These are phyloP conservation scores for Skeletonema marinoi DNA, from an alignment of 108 stramenopile species.

Conservation along the genomic window DNA sequence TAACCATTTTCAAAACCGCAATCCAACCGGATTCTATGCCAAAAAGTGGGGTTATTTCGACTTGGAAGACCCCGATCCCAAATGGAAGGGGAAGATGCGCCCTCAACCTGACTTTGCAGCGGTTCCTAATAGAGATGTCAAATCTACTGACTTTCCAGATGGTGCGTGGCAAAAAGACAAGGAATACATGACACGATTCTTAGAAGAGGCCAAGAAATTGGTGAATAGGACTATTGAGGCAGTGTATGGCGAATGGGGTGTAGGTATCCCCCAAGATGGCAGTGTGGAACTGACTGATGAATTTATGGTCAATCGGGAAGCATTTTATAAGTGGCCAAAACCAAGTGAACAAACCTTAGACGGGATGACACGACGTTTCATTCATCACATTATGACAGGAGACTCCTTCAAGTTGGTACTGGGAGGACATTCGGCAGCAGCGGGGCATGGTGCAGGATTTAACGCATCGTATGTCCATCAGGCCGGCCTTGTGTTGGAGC, in stretches of 20 bases:
- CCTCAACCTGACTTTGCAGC: slow-evolving; percentile 30
- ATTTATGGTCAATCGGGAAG: slow-evolving; percentile 1
- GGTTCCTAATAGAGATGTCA: slow-evolving; percentile 40
- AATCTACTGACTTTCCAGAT: slow-evolving; percentile 39
- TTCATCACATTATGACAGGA: slow-evolving; percentile 60
- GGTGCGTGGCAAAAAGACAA: slow-evolving; percentile 67
- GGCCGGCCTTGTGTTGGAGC: slow-evolving; percentile 56
- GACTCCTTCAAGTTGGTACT: slow-evolving; percentile 51
- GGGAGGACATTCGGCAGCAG: slow-evolving; percentile 78
- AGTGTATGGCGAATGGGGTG: slow-evolving; percentile 69
- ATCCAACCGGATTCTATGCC: slow-evolving; percentile 20
- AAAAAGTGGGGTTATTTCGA: slow-evolving; percentile 35
- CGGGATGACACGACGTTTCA: slow-evolving; percentile 42
- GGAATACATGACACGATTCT: slow-evolving; percentile 59
- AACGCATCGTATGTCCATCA: slow-evolving; percentile 68
- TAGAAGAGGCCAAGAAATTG: slow-evolving; percentile 62
- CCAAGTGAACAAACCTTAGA: slow-evolving; percentile 30
- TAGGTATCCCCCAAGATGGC: slow-evolving; percentile 1
- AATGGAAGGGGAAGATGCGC: slow-evolving; percentile 39
- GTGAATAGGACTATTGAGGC: slow-evolving; percentile 70
- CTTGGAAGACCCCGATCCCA: slow-evolving; percentile 34
- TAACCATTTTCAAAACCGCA: slow-evolving; percentile 38
- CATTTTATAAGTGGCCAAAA: slow-evolving; percentile 17
- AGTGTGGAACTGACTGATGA: slow-evolving; percentile 2
- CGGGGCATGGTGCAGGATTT: slow-evolving; percentile 81